Conservation (phyloP, 495 filamentous ascomycete species). For the Annulohypoxylon bovei region DNA sequence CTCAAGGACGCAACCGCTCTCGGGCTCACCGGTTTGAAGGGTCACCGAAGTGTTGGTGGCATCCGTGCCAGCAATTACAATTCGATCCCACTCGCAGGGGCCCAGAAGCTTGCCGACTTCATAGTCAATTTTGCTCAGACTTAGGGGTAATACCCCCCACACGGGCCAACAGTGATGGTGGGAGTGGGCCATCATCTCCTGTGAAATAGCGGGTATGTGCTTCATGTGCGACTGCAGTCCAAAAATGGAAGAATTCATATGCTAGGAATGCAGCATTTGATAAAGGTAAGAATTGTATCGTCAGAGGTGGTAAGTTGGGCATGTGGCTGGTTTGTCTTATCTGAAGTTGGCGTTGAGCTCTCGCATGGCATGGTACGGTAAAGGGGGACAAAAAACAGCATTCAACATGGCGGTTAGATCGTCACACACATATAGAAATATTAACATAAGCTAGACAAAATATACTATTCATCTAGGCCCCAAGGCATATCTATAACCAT, state of each 20-base stretch:
- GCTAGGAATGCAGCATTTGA: background rate
- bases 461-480: constrained; percentile 22
- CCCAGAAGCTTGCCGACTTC: constrained; percentile 67
- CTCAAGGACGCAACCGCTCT: constrained; percentile 72
- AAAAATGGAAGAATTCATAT: background rate
- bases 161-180: background rate
- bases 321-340: background rate
- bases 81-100: constrained; percentile 66
- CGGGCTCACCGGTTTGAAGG: constrained; percentile 78
- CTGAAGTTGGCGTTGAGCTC: constrained; percentile 20
- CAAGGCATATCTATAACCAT: background rate
- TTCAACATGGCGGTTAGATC: constrained; percentile 37
- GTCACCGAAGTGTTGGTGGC: constrained; percentile 82
- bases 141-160: background rate
- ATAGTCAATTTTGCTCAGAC: constrained; percentile 65
- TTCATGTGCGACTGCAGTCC: background rate
- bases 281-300: background rate
- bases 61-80: constrained; percentile 74
- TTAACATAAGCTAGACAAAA: constrained; percentile 23
- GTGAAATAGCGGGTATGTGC: background rate
- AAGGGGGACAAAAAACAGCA: constrained; percentile 23
- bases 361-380: constrained; percentile 8
- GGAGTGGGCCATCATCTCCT: background rate
- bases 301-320: background rate
- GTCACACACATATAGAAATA: constrained; percentile 18